These are phyloP conservation scores for Xylaria arbuscula DNA, from an alignment of 2,329 filamentous ascomycete species.

Conservation along the genomic window DNA sequence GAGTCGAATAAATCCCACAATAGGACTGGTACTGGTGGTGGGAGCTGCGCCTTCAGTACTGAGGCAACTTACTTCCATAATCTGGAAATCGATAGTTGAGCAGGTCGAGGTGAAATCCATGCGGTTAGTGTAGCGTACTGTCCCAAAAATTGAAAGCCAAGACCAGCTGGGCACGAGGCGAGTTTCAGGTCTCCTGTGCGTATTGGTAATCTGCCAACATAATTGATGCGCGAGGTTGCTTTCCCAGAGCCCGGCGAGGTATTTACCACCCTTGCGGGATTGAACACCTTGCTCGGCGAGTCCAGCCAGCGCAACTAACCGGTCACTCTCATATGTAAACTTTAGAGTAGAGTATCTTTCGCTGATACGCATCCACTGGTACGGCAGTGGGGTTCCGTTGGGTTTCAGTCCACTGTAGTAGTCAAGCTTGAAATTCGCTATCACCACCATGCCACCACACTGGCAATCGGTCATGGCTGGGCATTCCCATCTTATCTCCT, in stretches of 20 bases:
- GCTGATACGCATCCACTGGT: constrained; percentile 34
- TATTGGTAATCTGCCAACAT: constrained; percentile 25
- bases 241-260: constrained; percentile 35
- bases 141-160: constrained; percentile 34
- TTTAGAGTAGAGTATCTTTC: constrained; percentile 26
- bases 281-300: constrained; percentile 29
- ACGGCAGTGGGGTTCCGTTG: constrained; percentile 17
- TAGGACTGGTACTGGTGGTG: constrained; percentile 10
- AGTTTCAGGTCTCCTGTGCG: constrained; percentile 8
- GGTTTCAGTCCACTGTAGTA: constrained; percentile 3
- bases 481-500: constrained; percentile 36
- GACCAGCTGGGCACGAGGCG: constrained; percentile 34
- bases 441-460: constrained; percentile 29
- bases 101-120: constrained; percentile 23
- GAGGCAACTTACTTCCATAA: constrained; percentile 22
- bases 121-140: constrained; percentile 14
- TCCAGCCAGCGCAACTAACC: constrained; percentile 28
- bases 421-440: constrained; percentile 26
- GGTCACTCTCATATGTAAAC: constrained; percentile 30
- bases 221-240: constrained; percentile 27
- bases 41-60: neutral
- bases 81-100: constrained; percentile 25
- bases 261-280: constrained; percentile 21
- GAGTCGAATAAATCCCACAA: constrained; percentile 21
- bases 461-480: constrained; percentile 23